A percentile compares a stretch with the other conserved stretches of the same genome.
phyloP scores from a whole-genome alignment of 192 early-diverging fungal genomes.

The Polychytrium aggregatum region DNA sequence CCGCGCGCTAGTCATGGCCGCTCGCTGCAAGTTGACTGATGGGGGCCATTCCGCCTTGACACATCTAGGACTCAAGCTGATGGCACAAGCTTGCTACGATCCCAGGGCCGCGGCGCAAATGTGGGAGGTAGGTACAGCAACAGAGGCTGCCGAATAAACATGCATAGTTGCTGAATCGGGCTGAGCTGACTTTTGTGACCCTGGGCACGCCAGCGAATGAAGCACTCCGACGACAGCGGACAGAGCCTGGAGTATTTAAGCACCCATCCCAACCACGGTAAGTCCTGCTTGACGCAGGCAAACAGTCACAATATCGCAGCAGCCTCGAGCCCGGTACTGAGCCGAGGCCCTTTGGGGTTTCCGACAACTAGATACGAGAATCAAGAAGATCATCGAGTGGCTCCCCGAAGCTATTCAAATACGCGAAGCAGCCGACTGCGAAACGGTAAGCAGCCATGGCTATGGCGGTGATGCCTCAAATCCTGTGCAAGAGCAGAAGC shows the following conservation, averaged over 20 bases:
- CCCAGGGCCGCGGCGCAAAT: conserved; percentile 64
- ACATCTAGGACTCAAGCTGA: conserved; percentile 50
- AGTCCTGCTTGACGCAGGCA: too few relatives aligned
- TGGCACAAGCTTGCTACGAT: conserved; percentile 90
- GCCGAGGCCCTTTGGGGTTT: background rate
- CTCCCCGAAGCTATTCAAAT: conserved; percentile 48
- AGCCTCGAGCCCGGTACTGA: background rate
- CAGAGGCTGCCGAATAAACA: too few relatives aligned
- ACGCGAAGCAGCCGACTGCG: conserved; percentile 38
- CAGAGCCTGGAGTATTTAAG: conserved; percentile 55
- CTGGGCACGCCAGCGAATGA: conserved; percentile 48
- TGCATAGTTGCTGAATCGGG: background rate
- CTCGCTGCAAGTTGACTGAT: background rate
- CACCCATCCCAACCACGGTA: conserved; percentile 74
- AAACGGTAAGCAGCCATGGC: conserved; percentile 15
- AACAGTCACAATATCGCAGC: too few relatives aligned
- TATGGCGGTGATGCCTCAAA: too few relatives aligned
- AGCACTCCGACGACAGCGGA: conserved; percentile 19
- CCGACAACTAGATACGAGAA: conserved; percentile 22
- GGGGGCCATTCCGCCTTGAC: background rate
- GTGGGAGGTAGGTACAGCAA: conserved; percentile 47
- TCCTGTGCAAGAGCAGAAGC: too few relatives aligned
- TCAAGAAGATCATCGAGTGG: conserved; percentile 48
- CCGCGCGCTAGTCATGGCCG: background rate
- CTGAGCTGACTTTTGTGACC: background rate